A percentile compares a stretch with the other conserved stretches of the same genome.
Conservation (phyloP, 2,329 filamentous ascomycete genomes). For the Colletotrichum lindemuthianum region DNA sequence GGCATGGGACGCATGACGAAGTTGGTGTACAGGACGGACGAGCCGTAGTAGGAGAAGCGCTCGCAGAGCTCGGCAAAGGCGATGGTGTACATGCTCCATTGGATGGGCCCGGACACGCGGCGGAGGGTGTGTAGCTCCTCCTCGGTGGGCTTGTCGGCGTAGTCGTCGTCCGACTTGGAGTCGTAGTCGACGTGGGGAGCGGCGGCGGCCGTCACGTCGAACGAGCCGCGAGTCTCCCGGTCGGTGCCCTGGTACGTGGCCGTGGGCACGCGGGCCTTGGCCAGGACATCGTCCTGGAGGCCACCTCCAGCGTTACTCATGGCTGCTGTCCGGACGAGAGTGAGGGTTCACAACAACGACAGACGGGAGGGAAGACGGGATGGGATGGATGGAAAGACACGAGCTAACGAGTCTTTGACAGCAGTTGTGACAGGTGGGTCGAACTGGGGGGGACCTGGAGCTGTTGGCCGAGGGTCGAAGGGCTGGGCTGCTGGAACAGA, state of each 20-base stretch:
- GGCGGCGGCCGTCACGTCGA: slow-evolving; percentile 38
- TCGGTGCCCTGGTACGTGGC: slow-evolving; percentile 37
- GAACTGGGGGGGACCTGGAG: slow-evolving; percentile 16
- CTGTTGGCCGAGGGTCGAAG: slow-evolving; percentile 20
- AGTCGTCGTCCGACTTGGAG: slow-evolving; percentile 43
- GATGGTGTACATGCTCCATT: slow-evolving; percentile 74
- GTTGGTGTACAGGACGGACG: slow-evolving; percentile 74
- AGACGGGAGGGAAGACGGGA: neutral
- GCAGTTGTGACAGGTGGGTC: slow-evolving; percentile 25
- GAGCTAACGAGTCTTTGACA: slow-evolving; percentile 36
- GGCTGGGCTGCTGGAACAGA: slow-evolving; percentile 25
- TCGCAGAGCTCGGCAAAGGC: slow-evolving; percentile 80
- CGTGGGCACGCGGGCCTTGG: slow-evolving; percentile 37
- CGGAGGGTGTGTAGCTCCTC: slow-evolving; percentile 71
- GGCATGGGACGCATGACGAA: slow-evolving; percentile 69
- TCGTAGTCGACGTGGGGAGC: slow-evolving; percentile 36
- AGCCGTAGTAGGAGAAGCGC: slow-evolving; percentile 82
- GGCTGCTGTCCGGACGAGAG: slow-evolving; percentile 6
- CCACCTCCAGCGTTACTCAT: slow-evolving; percentile 37
- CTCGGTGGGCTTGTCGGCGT: slow-evolving; percentile 61
- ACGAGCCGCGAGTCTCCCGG: slow-evolving; percentile 37
- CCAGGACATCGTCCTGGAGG: slow-evolving; percentile 37
- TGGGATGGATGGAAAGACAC: slow-evolving; percentile 24
- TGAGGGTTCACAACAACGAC: neutral
- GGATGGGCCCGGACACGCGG: slow-evolving; percentile 71